Evolutionary conservation across 1,284 basidiomycete species (phyloP).

Genomic region (Sanghuangporus sanghuang): DNA sequence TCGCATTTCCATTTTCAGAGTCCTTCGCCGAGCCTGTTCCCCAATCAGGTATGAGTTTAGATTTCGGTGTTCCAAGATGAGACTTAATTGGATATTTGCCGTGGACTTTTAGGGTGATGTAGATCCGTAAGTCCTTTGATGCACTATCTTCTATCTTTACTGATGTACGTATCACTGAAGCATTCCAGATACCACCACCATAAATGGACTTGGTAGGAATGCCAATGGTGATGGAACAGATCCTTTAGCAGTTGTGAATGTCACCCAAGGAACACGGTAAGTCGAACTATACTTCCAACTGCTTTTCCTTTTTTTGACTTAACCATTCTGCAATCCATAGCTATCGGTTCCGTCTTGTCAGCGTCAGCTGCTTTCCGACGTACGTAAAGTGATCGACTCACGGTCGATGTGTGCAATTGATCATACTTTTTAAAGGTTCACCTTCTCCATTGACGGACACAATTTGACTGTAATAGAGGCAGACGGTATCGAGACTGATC

Average conservation of each 20-base stretch:
- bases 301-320: slow-evolving; percentile 26
- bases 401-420: not conserved
- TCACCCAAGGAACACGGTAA: slow-evolving; percentile 22
- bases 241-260: slow-evolving; percentile 30
- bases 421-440: slow-evolving; percentile 9
- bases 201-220: slow-evolving; percentile 30
- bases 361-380: slow-evolving; percentile 20
- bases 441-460: slow-evolving; percentile 34
- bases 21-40: not conserved
- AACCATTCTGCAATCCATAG: slow-evolving; percentile 19
- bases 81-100: not conserved
- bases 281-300: slow-evolving; percentile 23
- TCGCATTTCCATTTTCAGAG: not conserved
- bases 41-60: not conserved
- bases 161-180: slow-evolving; percentile 1
- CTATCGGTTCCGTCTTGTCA: slow-evolving; percentile 30
- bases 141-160: not conserved
- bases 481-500: slow-evolving; percentile 30
- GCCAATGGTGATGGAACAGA: slow-evolving; percentile 21
- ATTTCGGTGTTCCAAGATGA: not conserved
- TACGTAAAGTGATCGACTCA: not conserved
- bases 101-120: not conserved
- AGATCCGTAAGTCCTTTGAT: slow-evolving; percentile 15
- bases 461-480: slow-evolving; percentile 33
- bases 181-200: slow-evolving; percentile 24